phyloP scores from a whole-genome alignment of 2,329 filamentous ascomycete species.

The Neofusicoccum cordaticola region DNA sequence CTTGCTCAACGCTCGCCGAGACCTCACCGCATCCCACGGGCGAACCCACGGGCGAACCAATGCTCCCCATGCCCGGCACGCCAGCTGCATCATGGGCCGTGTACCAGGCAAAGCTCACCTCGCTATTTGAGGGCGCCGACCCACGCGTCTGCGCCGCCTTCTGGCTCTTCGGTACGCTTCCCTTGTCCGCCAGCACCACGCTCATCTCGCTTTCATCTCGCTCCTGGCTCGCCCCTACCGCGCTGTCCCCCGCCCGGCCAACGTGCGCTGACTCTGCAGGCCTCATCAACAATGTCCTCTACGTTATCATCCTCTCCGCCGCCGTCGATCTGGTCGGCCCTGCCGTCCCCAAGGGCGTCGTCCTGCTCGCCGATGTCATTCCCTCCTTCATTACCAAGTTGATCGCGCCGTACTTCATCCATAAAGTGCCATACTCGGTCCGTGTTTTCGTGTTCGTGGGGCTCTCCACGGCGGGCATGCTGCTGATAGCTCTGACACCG shows the following conservation, averaged over 20 bases:
- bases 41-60: slow-evolving; percentile 3
- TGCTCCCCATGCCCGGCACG: slow-evolving; percentile 56
- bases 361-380: slow-evolving; percentile 88
- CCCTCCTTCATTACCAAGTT: slow-evolving; percentile 88
- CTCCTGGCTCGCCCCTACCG: not conserved
- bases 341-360: slow-evolving; percentile 80
- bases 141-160: slow-evolving; percentile 74
- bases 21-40: not conserved
- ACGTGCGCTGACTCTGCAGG: slow-evolving; percentile 48
- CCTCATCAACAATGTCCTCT: slow-evolving; percentile 94
- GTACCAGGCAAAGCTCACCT: slow-evolving; percentile 64
- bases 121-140: slow-evolving; percentile 66
- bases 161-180: slow-evolving; percentile 87
- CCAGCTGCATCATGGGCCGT: slow-evolving; percentile 69
- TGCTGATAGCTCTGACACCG: slow-evolving; percentile 79
- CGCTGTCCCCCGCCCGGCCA: not conserved
- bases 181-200: slow-evolving; percentile 20
- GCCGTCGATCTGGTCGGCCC: slow-evolving; percentile 93
- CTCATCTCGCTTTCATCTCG: not conserved
- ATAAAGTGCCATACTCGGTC: slow-evolving; percentile 73
- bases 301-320: slow-evolving; percentile 92
- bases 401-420: slow-evolving; percentile 89
- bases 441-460: slow-evolving; percentile 73
- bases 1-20: not conserved
- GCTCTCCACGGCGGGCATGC: slow-evolving; percentile 81